These are phyloP conservation scores for Panellus pusillus DNA, from an alignment of 768 basidiomycete genomes.

Conservation along the genomic window DNA sequence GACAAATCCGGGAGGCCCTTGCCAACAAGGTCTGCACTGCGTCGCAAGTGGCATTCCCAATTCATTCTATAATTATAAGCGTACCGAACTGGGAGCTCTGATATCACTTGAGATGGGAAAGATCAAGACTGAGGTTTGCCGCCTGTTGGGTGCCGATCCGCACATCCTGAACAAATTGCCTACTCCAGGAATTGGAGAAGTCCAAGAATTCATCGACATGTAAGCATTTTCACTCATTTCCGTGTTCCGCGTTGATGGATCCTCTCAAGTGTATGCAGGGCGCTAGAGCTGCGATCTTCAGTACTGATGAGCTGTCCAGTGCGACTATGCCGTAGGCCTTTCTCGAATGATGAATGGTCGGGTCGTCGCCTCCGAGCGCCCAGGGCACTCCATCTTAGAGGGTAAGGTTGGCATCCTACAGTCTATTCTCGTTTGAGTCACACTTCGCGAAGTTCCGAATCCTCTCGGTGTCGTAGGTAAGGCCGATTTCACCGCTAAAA, in stretches of 20 bases:
- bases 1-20: slow-evolving; percentile 85
- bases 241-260: slow-evolving; percentile 4
- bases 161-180: no score
- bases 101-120: slow-evolving; percentile 91
- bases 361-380: slow-evolving; percentile 84
- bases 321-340: slow-evolving; percentile 91
- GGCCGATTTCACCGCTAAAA: no score
- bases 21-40: slow-evolving; percentile 62
- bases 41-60: slow-evolving; percentile 14
- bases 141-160: no score
- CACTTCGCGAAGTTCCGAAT: slow-evolving; percentile 69
- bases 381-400: slow-evolving; percentile 90
- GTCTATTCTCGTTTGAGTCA: slow-evolving; percentile 18
- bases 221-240: slow-evolving; percentile 39
- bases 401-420: slow-evolving; percentile 41
- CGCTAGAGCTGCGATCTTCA: background rate
- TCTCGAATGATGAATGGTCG: slow-evolving; percentile 94
- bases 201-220: slow-evolving; percentile 96
- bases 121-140: slow-evolving; percentile 65
- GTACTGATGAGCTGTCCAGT: slow-evolving; percentile 45
- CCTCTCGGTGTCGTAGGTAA: slow-evolving; percentile 66
- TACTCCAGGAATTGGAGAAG: slow-evolving; percentile 68
- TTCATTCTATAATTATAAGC: slow-evolving; percentile 38
- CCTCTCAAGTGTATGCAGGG: background rate
- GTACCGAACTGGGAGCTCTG: slow-evolving; percentile 76